Conservation (phyloP, 73 alveolate genomes). For the Paramecium sonneborni region DNA sequence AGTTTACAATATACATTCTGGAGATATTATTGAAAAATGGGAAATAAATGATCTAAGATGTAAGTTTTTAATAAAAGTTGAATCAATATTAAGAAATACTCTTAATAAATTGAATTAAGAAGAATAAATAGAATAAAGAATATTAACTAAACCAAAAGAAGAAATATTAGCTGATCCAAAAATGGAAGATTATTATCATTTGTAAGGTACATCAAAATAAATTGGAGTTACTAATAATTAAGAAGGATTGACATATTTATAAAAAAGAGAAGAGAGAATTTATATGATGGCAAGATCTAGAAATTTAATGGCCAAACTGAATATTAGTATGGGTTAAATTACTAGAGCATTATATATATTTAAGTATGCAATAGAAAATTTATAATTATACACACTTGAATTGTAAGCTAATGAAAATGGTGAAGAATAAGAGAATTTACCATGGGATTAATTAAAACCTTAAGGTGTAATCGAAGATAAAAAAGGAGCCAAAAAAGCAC, state of each 20-base stretch:
- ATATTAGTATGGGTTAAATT: constrained; percentile 37
- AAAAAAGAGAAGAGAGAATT: constrained; percentile 43
- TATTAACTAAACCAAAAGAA: background rate
- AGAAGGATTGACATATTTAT: background rate
- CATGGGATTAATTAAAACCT: constrained; percentile 22
- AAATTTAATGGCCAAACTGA: constrained; percentile 18
- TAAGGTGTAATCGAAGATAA: constrained; percentile 23
- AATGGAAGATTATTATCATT: background rate
- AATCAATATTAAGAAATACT: background rate
- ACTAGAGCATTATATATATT: constrained; percentile 1
- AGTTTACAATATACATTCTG: background rate
- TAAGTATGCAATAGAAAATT: constrained; percentile 18
- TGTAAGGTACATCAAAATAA: background rate
- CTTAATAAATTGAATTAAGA: background rate
- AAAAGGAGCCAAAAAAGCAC: constrained; percentile 46
- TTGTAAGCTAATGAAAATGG: constrained; percentile 7
- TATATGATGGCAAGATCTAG: constrained; percentile 52
- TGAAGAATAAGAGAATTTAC: constrained; percentile 12
- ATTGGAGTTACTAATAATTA: constrained; percentile 13
- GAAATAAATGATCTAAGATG: constrained; percentile 14
- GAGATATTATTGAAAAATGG: constrained; percentile 39
- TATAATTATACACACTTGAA: background rate
- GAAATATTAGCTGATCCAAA: background rate
- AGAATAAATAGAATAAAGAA: constrained; percentile 6
- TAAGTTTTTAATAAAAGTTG: constrained; percentile 2